Evolutionary conservation across 805 yeast genomes (phyloP).

Genomic region (Starmerella ratchasimensis): DNA sequence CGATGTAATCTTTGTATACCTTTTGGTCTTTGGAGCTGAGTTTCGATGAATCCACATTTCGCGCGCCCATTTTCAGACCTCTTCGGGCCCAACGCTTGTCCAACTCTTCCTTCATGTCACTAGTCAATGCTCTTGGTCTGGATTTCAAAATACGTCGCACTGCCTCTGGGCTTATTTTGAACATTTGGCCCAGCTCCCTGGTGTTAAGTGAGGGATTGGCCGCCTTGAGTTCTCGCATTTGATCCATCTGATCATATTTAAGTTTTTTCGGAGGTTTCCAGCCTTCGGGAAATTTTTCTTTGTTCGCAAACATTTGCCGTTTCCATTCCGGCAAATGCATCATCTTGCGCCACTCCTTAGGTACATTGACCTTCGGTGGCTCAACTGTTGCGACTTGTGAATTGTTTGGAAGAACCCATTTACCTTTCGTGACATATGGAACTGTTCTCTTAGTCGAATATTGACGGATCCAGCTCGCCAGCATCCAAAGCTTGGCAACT

Average conservation of each 20-base stretch:
- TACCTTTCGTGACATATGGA: constrained; percentile 17
- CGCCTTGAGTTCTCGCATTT: constrained; percentile 42
- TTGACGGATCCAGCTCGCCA: neutral
- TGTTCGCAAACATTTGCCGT: constrained; percentile 49
- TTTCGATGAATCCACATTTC: no score
- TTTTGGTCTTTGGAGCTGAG: no score
- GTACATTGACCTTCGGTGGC: constrained; percentile 25
- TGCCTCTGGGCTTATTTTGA: constrained; percentile 67
- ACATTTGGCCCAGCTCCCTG: constrained; percentile 46
- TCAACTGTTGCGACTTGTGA: neutral
- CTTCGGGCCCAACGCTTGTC: constrained; percentile 42
- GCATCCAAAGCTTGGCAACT: neutral
- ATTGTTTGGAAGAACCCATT: constrained; percentile 28
- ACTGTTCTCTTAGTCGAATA: constrained; percentile 8
- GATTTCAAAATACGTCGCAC: constrained; percentile 66
- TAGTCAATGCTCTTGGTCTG: constrained; percentile 58
- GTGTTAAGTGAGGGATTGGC: constrained; percentile 47
- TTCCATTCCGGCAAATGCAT: constrained; percentile 50
- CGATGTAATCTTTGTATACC: no score
- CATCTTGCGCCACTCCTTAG: constrained; percentile 35
- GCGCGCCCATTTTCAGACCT: constrained; percentile 25
- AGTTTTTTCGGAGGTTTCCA: constrained; percentile 61
- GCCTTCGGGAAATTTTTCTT: constrained; percentile 43
- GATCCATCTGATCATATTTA: constrained; percentile 55
- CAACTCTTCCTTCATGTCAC: constrained; percentile 35